Base-by-base conservation (phyloP, 164 flowering plant genomes). In the Magnolia sinica region DNA sequence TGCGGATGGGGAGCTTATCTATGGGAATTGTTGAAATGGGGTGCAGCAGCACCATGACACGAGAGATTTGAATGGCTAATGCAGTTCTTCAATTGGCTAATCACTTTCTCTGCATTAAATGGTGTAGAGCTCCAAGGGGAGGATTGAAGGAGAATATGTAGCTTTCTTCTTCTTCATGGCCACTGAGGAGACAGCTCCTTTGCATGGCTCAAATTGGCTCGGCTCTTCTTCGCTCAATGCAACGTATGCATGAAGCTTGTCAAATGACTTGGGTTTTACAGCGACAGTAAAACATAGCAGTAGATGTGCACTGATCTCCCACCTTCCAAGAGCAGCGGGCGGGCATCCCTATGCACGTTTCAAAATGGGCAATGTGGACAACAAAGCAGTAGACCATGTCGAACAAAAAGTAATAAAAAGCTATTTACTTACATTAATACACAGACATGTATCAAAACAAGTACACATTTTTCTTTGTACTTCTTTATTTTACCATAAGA, bases 81-180 rank as follows among this genome's bases (percentile, higher is more conserved):
- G 45, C 4, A 37, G 45, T 4, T 37, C 0, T 37, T 37, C 45
- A 37, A 37, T 66, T 65, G 66, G 9, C 50, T 68, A 13, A 0
- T 49, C 50, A 24, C 49, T 58, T 73, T 31, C 18, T 51, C 11
- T 24, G 49, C 49, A 19, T n/a, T 24, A 29, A 67, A 14, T 55
- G 11, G 19, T 71, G 69, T 31, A 37, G 29, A 51, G 70, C 67
- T 74, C 78, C 75, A 71, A 82, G 70, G 69, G 27, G 69, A 24
- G 72, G 67, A 71, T 76, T 50, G 23, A 64, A 65, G 64, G 77
- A 77, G 90, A 88, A 86, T 86, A 85, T 85, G 76, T 72, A 71
- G 84, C 58, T 83, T 82, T 81, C 87, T 83, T 88, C 89, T 81
- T 82, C 80, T 52, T 78, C 80, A 73, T 84, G 87, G 75, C 59